phyloP scores from a whole-genome alignment of 108 stramenopile genomes.

The Nitzschia sp. region DNA sequence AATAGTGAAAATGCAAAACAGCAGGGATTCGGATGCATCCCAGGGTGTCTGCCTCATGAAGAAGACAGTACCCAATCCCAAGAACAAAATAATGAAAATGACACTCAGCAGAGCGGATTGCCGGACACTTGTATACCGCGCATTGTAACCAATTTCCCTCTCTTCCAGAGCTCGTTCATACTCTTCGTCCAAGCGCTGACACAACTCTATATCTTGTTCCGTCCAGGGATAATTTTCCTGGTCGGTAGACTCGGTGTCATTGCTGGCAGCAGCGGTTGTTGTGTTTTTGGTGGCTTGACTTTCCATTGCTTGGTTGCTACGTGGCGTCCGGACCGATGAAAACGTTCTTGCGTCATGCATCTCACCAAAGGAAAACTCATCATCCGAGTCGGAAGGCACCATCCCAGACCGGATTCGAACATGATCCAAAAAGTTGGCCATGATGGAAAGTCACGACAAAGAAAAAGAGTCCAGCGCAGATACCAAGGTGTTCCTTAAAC shows the following conservation, averaged over 20 bases:
- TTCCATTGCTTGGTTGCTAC: too few relatives aligned
- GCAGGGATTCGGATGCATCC: conserved; percentile 66
- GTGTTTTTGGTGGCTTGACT: too few relatives aligned
- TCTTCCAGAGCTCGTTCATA: conserved; percentile 79
- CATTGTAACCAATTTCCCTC: conserved; percentile 80
- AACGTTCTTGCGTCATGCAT: too few relatives aligned
- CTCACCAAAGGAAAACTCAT: conserved; percentile 3
- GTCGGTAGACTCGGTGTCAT: too few relatives aligned
- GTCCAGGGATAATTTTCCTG: background rate
- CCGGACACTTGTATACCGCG: conserved; percentile 66
- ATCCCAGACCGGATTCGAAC: conserved; percentile 3
- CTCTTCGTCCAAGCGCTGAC: conserved; percentile 69
- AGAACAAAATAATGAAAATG: conserved; percentile 57
- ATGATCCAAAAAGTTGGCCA: conserved; percentile 19
- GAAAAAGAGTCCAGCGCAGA: background rate
- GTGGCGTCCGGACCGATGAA: too few relatives aligned
- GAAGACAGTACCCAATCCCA: conserved; percentile 63
- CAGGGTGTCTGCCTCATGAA: conserved; percentile 54
- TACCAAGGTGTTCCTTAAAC: background rate
- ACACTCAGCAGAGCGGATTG: conserved; percentile 57
- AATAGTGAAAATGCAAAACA: conserved; percentile 84
- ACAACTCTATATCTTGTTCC: conserved; percentile 53
- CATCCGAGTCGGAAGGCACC: conserved; percentile 4
- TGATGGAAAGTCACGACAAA: background rate
- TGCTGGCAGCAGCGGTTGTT: too few relatives aligned